These are phyloP conservation scores for Pseudotsuga menziesii DNA, from an alignment of 75 land plant genomes.

Conservation along the genomic window DNA sequence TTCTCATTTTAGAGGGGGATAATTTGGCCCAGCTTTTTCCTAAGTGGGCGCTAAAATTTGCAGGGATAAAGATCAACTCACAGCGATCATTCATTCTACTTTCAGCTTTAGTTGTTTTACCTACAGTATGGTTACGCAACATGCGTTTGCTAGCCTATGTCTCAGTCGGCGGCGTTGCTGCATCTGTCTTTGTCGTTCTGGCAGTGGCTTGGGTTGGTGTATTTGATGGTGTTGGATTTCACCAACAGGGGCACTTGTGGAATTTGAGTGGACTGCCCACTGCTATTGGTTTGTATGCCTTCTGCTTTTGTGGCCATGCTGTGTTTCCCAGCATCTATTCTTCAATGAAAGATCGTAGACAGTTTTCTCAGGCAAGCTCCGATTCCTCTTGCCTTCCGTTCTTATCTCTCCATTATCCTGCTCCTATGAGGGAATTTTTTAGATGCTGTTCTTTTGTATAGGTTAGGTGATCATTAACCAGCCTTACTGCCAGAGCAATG, in stretches of 20 bases:
- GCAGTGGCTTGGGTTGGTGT: slow-evolving; percentile 62
- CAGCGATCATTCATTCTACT: slow-evolving; percentile 45
- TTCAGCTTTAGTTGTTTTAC: slow-evolving; percentile 59
- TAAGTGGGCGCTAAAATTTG: slow-evolving; percentile 17
- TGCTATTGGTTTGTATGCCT: slow-evolving; percentile 69
- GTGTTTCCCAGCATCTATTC: slow-evolving; percentile 78
- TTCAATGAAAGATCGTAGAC: slow-evolving; percentile 61
- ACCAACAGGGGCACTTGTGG: slow-evolving; percentile 33
- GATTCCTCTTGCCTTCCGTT: background rate
- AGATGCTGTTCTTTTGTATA: no score
- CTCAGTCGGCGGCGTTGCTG: slow-evolving; percentile 82
- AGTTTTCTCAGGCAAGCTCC: slow-evolving; percentile 51
- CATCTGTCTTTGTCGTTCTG: slow-evolving; percentile 39
- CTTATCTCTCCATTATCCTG: background rate
- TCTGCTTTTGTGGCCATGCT: slow-evolving; percentile 88
- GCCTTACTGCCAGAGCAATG: no score
- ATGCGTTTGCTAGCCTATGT: slow-evolving; percentile 59
- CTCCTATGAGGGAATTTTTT: no score
- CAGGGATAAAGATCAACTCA: slow-evolving; percentile 21
- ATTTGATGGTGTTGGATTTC: slow-evolving; percentile 75
- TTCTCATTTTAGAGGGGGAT: slow-evolving; percentile 84
- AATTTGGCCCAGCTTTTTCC: slow-evolving; percentile 69
- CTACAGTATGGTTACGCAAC: slow-evolving; percentile 67
- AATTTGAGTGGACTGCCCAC: slow-evolving; percentile 56
- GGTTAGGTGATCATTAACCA: no score